Evolutionary conservation across 1,284 basidiomycete species (phyloP).

Genomic region (Ustilago hordei): DNA sequence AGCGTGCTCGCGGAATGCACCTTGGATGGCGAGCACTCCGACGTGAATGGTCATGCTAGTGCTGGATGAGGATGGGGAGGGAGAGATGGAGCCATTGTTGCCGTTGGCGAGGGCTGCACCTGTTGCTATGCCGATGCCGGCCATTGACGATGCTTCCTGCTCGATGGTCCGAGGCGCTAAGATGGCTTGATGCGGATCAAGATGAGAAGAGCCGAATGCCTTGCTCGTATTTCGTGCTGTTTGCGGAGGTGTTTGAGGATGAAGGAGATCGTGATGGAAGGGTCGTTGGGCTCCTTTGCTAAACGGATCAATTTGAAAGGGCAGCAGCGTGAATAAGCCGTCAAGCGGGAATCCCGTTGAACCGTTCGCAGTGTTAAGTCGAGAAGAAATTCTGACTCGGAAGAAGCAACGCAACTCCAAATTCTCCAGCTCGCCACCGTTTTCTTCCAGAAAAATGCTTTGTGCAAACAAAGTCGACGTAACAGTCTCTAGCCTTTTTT

Average conservation of each 20-base stretch:
- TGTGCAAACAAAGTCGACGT: not conserved
- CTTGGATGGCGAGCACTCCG: conserved; percentile 81
- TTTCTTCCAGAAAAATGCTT: not conserved
- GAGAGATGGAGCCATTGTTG: not conserved
- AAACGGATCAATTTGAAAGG: not conserved
- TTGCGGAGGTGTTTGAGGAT: not conserved
- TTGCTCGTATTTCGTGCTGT: no score
- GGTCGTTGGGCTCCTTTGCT: not conserved
- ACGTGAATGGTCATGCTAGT: conserved; percentile 49
- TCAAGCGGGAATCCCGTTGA: not conserved
- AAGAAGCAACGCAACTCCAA: conserved; percentile 1
- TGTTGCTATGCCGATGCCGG: conserved; percentile 41
- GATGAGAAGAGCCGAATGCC: not conserved
- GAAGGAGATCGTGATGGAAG: not conserved
- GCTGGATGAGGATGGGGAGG: conserved; percentile 10
- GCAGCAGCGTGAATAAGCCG: not conserved
- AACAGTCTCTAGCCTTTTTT: not conserved
- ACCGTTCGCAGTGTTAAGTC: not conserved
- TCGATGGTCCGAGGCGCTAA: not conserved
- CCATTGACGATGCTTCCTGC: conserved; percentile 14
- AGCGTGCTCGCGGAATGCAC: conserved; percentile 91
- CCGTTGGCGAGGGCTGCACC: conserved; percentile 33
- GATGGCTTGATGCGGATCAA: not conserved
- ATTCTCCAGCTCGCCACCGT: not conserved
- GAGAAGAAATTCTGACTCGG: not conserved